phyloP scores from a whole-genome alignment of 805 yeast genomes.

The Wickerhamiella azymoides region DNA sequence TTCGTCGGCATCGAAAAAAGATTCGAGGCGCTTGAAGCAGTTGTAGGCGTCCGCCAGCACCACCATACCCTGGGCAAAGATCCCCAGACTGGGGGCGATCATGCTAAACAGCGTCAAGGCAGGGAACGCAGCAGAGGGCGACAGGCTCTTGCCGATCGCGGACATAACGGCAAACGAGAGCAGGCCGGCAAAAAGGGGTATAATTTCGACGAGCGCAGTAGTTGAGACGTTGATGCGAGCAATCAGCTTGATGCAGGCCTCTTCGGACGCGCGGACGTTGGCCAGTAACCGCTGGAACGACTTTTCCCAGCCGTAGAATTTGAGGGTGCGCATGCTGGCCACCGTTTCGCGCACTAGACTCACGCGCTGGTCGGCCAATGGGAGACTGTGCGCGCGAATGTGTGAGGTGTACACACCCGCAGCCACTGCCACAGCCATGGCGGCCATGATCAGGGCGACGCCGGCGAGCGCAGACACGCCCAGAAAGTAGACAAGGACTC shows the following conservation, averaged over 20 bases:
- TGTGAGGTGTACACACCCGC: constrained; percentile 39
- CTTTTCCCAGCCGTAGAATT: constrained; percentile 82
- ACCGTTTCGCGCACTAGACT: constrained; percentile 64
- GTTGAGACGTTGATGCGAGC: constrained; percentile 58
- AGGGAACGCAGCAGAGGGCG: constrained; percentile 55
- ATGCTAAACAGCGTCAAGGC: constrained; percentile 57
- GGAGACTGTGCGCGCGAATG: constrained; percentile 42
- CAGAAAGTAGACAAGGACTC: constrained; percentile 47
- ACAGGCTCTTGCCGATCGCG: constrained; percentile 30
- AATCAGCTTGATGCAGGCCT: constrained; percentile 58
- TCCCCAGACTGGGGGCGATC: constrained; percentile 51
- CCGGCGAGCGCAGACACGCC: constrained; percentile 70
- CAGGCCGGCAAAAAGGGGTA: constrained; percentile 63
- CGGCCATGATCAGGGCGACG: constrained; percentile 33
- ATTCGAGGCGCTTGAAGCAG: constrained; percentile 19
- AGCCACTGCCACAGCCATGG: constrained; percentile 30
- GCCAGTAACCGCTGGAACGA: constrained; percentile 51
- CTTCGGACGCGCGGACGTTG: constrained; percentile 39
- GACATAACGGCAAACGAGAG: constrained; percentile 38
- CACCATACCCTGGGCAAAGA: constrained; percentile 36
- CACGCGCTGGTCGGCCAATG: constrained; percentile 64
- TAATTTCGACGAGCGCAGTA: constrained; percentile 50
- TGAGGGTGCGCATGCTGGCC: constrained; percentile 64
- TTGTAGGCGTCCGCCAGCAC: constrained; percentile 30
- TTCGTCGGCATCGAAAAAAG: constrained; percentile 27